Base-by-base conservation (phyloP, 192 early-diverging fungal genomes). In the Powellomyces hirtus region DNA sequence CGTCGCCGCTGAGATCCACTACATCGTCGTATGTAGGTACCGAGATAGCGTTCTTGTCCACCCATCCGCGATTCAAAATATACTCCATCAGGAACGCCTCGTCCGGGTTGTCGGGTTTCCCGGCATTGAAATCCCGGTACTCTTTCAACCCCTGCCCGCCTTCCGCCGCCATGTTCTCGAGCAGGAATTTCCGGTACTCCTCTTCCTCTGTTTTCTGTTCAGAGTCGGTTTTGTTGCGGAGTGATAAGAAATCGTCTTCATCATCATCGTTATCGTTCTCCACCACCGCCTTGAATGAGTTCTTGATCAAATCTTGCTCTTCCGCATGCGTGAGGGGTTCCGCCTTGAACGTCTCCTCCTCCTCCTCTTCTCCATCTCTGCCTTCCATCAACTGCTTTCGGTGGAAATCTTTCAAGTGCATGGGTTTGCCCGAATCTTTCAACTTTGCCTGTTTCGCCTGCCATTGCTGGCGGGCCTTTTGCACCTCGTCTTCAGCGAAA, bases 61-160 rank as follows among this genome's bases (percentile, higher is more conserved):
- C 84, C 96, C 96, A 98, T 18, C 94, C 92, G 69, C 91, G 90
- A 70, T 94, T 98, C 66, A 98, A 64, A 35, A 98, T 85, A 66
- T 94, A 83, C 81, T 92, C 84, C 89, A 94, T 91, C 77, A 96
- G 73, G 65, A 96, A 96, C 30, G 70, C 72, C 61, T 91, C 83
- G 50, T 81, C 79, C 3, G 70, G 68, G 55, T 84, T 81, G 24
- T 75, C 72, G 8, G 77, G 18, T 31, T 70, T 46, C 2, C 18
- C 30, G 7, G 35, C 55, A 11, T 40, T 64, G 33, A 33, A 64
- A 26, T 60, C 66, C n/a, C 82, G 66, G 79, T 81, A 90, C 31
- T 86, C 86, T 38, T 82, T 72, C 70, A 92, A 76, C 7, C 75
- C 83, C n/a, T 84, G 75, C 0, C 72, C 72, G 10, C 81, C 80